Evolutionary conservation across 768 basidiomycete species (phyloP), one percentile per base, ranked within the genome.

Genomic region (Naganishia kalamii): DNA sequence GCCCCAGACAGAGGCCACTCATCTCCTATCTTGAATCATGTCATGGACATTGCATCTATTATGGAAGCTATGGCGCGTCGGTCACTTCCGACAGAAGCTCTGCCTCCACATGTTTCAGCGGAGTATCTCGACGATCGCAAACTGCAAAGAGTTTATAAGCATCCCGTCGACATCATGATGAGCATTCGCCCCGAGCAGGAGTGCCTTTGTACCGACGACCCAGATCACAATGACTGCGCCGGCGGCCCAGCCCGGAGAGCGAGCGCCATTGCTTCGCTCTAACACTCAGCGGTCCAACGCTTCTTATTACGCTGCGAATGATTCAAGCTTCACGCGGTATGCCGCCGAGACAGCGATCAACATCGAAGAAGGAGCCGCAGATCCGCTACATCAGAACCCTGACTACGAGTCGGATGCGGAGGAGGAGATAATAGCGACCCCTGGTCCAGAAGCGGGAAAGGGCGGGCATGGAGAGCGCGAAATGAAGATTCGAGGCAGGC

Each of bases 231-330:
- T 48, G 43, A 1, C 46, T 51, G 7, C 40, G 29, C 27, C 33
- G 1, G 2, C 49, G 40, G 43, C 12, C 21, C n/a, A 19, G 3
- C 6, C 21, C 23, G 50, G 12, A 12, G 49, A 63, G 30, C 27
- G 49, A 13, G 50, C 48, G 17, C 62, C 62, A 15, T 49, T 54
- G 35, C 57, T 50, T 37, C 57, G 51, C 25, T 50, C 32, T n/a
- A 37, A 43, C 30, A 33, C 50, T 6, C 63, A 33, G 27, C 33
- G 54, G 10, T 44, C 54, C 2, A 30, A 27, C 27, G 29, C 37
- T 7, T 54, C 46, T 13, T 67, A 54, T 17, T 67, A 67, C 35
- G 32, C 44, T 32, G 52, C 66, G 19, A 62, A 66, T 47, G 66
- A 67, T n/a, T 54, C 62, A 17, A 33, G 25, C 30, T 62, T 67